Conservation (phyloP, 2,329 filamentous ascomycete species). For the Fusarium chlamydosporum region DNA sequence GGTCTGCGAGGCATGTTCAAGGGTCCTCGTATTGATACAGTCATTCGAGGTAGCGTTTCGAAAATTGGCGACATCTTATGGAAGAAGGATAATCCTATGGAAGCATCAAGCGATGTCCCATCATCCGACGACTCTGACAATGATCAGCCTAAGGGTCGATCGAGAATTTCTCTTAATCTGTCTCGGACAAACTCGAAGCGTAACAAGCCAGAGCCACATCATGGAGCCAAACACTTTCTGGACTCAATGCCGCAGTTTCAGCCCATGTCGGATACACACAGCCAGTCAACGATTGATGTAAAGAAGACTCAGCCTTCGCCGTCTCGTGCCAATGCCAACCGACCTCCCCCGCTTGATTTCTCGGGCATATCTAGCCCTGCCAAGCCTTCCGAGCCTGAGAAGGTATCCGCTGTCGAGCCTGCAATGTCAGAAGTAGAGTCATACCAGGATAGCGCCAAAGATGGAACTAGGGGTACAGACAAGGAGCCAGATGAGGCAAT, state of each 20-base stretch:
- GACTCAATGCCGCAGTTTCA: conserved; percentile 67
- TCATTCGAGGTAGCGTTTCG: conserved; percentile 73
- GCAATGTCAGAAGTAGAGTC: conserved; percentile 60
- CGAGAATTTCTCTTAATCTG: conserved; percentile 54
- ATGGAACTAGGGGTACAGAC: conserved; percentile 54
- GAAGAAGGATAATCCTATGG: conserved; percentile 63
- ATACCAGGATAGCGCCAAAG: conserved; percentile 49
- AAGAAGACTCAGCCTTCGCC: conserved; percentile 54
- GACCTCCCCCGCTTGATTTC: conserved; percentile 65
- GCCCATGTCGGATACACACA: conserved; percentile 52
- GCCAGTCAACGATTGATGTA: conserved; percentile 31
- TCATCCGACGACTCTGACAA: conserved; percentile 66
- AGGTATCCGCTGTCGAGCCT: conserved; percentile 47
- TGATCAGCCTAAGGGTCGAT: conserved; percentile 59
- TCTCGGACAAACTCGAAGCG: conserved; percentile 56
- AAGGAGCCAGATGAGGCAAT: conserved; percentile 56
- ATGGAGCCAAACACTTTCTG: conserved; percentile 62
- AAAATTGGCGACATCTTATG: conserved; percentile 71
- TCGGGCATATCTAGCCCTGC: conserved; percentile 58
- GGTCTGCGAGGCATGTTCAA: conserved; percentile 79
- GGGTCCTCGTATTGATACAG: conserved; percentile 78
- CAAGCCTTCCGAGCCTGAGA: conserved; percentile 51
- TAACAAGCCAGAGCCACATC: conserved; percentile 51
- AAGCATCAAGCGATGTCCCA: conserved; percentile 56
- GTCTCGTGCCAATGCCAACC: conserved; percentile 63